phyloP scores from a whole-genome alignment of 768 basidiomycete species.

The Termitomyces sp. region DNA sequence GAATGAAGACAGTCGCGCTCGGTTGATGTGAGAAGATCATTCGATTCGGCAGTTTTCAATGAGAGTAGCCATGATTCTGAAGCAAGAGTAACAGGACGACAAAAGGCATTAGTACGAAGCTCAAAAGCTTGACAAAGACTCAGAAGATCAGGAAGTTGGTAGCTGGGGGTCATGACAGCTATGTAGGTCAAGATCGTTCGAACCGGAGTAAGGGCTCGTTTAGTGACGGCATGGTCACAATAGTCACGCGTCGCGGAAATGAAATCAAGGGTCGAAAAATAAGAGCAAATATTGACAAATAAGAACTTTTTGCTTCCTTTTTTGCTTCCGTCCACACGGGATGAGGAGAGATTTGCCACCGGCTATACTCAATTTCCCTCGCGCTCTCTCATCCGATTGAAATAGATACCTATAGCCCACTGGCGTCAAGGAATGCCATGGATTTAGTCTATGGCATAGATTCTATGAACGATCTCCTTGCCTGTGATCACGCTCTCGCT shows the following conservation, averaged over 20 bases:
- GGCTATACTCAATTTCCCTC: background rate
- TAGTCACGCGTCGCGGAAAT: slow-evolving; percentile 4
- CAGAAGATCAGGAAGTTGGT: slow-evolving; percentile 38
- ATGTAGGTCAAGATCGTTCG: background rate
- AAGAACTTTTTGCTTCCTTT: too few species aligned
- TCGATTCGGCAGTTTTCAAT: slow-evolving; percentile 8
- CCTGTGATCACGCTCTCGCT: background rate
- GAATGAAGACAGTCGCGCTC: slow-evolving; percentile 24
- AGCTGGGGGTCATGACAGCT: slow-evolving; percentile 24
- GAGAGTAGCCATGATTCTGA: slow-evolving; percentile 28
- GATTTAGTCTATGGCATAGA: background rate
- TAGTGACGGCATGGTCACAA: background rate
- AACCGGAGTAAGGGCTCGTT: slow-evolving; percentile 6
- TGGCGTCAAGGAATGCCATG: background rate
- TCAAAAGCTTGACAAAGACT: slow-evolving; percentile 26
- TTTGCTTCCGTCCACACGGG: slow-evolving; percentile 14
- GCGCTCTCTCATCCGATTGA: background rate
- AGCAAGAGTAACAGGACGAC: slow-evolving; percentile 24
- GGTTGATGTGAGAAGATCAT: slow-evolving; percentile 16
- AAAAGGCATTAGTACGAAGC: slow-evolving; percentile 35
- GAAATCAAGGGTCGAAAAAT: slow-evolving; percentile 13
- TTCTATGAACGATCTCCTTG: background rate
- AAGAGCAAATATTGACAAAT: background rate
- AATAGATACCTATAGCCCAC: background rate
- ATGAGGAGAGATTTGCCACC: slow-evolving; percentile 7